phyloP scores from a whole-genome alignment of 1,284 basidiomycete genomes.

The Calocybe gambosa region DNA sequence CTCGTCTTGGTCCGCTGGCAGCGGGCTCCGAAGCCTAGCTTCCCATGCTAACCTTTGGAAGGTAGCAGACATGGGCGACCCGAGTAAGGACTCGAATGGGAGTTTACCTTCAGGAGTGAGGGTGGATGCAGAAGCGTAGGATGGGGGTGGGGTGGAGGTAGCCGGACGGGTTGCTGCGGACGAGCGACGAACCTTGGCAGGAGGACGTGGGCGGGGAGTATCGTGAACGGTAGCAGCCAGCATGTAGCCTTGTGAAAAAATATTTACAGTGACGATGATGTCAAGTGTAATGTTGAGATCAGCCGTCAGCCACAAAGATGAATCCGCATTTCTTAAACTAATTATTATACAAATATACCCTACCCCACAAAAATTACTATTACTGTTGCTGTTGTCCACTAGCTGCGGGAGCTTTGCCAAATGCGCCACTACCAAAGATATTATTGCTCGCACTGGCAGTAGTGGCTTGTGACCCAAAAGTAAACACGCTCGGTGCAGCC shows the following conservation, averaged over 20 bases:
- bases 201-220: conserved; percentile 52
- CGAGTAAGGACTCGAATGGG: conserved; percentile 28
- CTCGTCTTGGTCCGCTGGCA: conserved; percentile 24
- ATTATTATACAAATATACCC: conserved; percentile 15
- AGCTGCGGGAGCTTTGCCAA: conserved; percentile 19
- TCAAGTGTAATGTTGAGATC: background rate
- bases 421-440: conserved; percentile 7
- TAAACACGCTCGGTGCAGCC: conserved; percentile 12
- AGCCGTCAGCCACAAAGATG: background rate
- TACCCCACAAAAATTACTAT: conserved; percentile 3
- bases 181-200: conserved; percentile 48
- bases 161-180: conserved; percentile 17
- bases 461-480: conserved; percentile 17
- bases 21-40: conserved; percentile 15
- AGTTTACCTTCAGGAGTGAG: conserved; percentile 17
- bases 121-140: conserved; percentile 35
- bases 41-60: conserved; percentile 23
- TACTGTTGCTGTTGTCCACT: conserved; percentile 27
- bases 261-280: background rate
- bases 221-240: conserved; percentile 38
- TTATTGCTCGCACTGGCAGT: conserved; percentile 11
- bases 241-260: conserved; percentile 26
- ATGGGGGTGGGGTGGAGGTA: conserved; percentile 43
- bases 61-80: conserved; percentile 32
- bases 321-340: background rate